A percentile compares a stretch with the other conserved stretches of the same genome.
Conservation (phyloP, 352 stramenopile genomes). For the Phytopythium ostracodes region DNA sequence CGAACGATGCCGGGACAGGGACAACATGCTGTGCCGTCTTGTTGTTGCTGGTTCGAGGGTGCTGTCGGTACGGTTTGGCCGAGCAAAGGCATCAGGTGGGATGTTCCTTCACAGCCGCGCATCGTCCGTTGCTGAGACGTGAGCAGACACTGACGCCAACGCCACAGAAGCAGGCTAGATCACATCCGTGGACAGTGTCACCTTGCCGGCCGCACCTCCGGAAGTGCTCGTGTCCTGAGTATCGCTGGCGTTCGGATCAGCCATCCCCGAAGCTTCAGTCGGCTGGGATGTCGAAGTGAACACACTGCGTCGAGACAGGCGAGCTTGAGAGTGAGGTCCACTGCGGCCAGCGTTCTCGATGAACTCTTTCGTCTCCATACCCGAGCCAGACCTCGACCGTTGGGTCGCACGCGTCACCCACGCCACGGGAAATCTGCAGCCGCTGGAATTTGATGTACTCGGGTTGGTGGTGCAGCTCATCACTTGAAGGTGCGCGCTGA, state of each 20-base stretch:
- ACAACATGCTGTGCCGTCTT: neutral
- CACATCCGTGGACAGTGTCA: neutral
- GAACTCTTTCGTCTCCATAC: neutral
- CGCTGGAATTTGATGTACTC: conserved; percentile 24
- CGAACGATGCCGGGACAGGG: neutral
- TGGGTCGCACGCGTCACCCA: conserved; percentile 23
- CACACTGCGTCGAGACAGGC: no score
- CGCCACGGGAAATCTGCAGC: conserved; percentile 25
- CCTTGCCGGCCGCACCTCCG: no score
- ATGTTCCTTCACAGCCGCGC: no score
- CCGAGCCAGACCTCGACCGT: conserved; percentile 32
- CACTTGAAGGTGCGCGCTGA: conserved; percentile 36
- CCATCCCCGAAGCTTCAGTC: neutral
- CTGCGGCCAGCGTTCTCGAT: no score
- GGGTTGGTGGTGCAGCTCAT: conserved; percentile 26
- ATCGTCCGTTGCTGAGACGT: neutral
- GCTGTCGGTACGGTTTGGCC: neutral
- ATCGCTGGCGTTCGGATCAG: neutral
- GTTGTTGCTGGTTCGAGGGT: neutral
- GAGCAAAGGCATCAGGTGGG: neutral
- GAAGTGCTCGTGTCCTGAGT: neutral
- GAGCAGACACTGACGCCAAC: neutral
- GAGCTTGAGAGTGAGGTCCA: no score
- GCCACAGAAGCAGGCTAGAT: neutral
- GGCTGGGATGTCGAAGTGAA: neutral